These are phyloP conservation scores for Sporobolus alterniflorus DNA, from an alignment of 202 grass and related monocot genomes.

Conservation along the genomic window DNA sequence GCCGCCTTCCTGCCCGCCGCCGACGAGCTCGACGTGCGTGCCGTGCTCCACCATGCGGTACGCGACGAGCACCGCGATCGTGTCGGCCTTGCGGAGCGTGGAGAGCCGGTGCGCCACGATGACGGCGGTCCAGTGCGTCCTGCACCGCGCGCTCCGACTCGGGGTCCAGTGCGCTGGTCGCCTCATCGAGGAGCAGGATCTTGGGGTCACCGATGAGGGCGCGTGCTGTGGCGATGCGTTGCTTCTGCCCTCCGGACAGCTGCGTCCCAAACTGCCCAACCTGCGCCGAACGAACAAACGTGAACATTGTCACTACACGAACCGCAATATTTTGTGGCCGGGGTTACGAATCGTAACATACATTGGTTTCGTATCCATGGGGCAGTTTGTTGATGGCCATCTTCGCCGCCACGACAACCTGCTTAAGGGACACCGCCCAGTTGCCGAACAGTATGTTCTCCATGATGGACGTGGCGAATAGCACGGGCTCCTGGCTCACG, in stretches of 20 bases:
- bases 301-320: not conserved
- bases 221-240: slow-evolving; percentile 69
- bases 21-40: slow-evolving; percentile 62
- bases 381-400: slow-evolving; percentile 71
- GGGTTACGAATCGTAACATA: not conserved
- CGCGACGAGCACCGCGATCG: slow-evolving; percentile 50
- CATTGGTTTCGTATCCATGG: slow-evolving; percentile 65
- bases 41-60: slow-evolving; percentile 54
- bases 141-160: too few species aligned
- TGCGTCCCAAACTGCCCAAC: slow-evolving; percentile 67
- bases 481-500: slow-evolving; percentile 70
- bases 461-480: slow-evolving; percentile 70
- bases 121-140: too few species aligned
- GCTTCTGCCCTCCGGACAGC: slow-evolving; percentile 77
- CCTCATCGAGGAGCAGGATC: slow-evolving; percentile 66
- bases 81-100: slow-evolving; percentile 55
- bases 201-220: slow-evolving; percentile 56
- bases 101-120: slow-evolving; percentile 67
- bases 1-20: slow-evolving; percentile 21
- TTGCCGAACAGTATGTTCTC: slow-evolving; percentile 82
- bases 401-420: slow-evolving; percentile 58
- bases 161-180: slow-evolving; percentile 57
- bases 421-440: slow-evolving; percentile 52
- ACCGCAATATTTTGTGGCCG: not conserved
- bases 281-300: not conserved